Evolutionary conservation across 495 filamentous ascomycete genomes (phyloP).

Genomic region (Glonium stellatum): DNA sequence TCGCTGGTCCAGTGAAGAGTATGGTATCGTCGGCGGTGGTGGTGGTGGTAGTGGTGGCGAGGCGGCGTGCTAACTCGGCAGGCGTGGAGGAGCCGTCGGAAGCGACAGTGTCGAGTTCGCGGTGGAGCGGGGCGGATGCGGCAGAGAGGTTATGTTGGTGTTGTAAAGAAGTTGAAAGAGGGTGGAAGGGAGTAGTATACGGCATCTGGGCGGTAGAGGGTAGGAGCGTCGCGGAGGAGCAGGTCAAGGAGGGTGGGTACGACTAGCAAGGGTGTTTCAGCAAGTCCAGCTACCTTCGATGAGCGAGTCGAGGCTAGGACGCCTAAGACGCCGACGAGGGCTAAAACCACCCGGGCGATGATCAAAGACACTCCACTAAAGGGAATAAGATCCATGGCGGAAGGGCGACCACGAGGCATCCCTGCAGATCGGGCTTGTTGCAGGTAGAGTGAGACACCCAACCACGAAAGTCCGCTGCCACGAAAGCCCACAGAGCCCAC

Average conservation of each 20-base stretch:
- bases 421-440: slow-evolving; percentile 19
- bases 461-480: background rate
- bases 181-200: slow-evolving; percentile 18
- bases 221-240: slow-evolving; percentile 10
- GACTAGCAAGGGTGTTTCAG: slow-evolving; percentile 23
- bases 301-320: slow-evolving; percentile 1
- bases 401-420: slow-evolving; percentile 18
- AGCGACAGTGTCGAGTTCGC: background rate
- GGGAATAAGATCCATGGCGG: slow-evolving; percentile 13
- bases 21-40: background rate
- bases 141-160: background rate
- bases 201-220: slow-evolving; percentile 19
- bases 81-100: background rate
- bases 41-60: background rate
- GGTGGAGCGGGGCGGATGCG: background rate
- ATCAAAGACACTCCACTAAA: slow-evolving; percentile 15
- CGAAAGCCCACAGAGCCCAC: too few species aligned
- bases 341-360: slow-evolving; percentile 23
- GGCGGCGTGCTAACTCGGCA: background rate
- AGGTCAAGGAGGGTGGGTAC: slow-evolving; percentile 21
- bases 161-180: slow-evolving; percentile 7
- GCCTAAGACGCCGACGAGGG: slow-evolving; percentile 18
- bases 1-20: background rate
- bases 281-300: background rate
- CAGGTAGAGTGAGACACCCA: background rate